Percentiles rank a stretch among this genome's conserved stretches.
phyloP scores from a whole-genome alignment of 225 moss, liverwort and hornwort species.

The Straminergon stramineum region DNA sequence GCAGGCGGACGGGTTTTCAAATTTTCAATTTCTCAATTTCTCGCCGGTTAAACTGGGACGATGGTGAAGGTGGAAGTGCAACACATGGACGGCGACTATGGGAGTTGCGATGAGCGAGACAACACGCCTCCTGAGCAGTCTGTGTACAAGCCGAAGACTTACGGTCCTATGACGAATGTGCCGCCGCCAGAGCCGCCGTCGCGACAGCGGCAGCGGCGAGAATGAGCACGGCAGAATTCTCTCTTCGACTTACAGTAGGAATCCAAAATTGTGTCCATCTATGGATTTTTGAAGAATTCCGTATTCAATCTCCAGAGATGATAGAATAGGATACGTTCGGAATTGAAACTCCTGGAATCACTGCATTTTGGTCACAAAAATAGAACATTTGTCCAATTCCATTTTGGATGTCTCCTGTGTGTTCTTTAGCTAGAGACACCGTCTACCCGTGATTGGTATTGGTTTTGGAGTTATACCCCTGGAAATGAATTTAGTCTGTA shows the following conservation, averaged over 20 bases:
- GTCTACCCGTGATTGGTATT: not conserved
- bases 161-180: not conserved
- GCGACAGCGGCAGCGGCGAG: not conserved
- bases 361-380: no score
- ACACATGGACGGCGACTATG: not conserved
- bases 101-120: not conserved
- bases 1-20: not conserved
- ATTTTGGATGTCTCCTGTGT: not conserved
- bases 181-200: not conserved
- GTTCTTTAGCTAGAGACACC: not conserved
- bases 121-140: not conserved
- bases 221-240: not conserved
- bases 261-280: not conserved
- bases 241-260: not conserved
- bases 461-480: no score
- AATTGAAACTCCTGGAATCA: not conserved
- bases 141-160: not conserved
- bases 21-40: not conserved
- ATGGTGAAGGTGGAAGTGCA: not conserved
- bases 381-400: not conserved
- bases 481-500: no score
- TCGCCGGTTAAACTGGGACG: not conserved
- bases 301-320: not conserved
- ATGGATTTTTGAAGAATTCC: not conserved
- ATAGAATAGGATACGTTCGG: not conserved